Evolutionary conservation across 176 grass and related monocot genomes (phyloP).

Genomic region (Carex cristatella): DNA sequence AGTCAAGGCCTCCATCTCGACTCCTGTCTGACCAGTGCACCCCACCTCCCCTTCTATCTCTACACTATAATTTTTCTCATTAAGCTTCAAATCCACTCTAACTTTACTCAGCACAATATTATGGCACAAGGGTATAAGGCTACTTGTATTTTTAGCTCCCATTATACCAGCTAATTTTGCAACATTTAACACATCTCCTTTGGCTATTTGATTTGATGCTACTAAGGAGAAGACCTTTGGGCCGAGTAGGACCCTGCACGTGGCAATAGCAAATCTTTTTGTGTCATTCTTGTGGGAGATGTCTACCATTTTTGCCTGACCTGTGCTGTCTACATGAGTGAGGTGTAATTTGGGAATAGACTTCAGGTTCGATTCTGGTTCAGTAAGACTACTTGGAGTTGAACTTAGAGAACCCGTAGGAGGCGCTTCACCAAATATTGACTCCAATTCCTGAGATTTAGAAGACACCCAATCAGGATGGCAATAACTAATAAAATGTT

Average conservation of each 20-base stretch:
- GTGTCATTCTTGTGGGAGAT: conserved; percentile 68
- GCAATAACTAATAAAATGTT: background rate
- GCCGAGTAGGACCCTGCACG: conserved; percentile 71
- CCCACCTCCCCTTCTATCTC: conserved; percentile 76
- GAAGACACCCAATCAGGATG: background rate
- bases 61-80: conserved; percentile 70
- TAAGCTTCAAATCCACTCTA: conserved; percentile 80
- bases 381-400: conserved; percentile 35
- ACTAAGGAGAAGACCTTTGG: conserved; percentile 71
- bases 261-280: conserved; percentile 64
- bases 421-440: conserved; percentile 73
- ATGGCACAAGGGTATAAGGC: conserved; percentile 76
- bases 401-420: conserved; percentile 50
- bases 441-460: conserved; percentile 68
- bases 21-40: conserved; percentile 58
- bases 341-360: conserved; percentile 24
- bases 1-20: conserved; percentile 96
- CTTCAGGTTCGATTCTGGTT: background rate
- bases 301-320: conserved; percentile 86
- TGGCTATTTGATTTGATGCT: conserved; percentile 82
- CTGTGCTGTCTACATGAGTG: conserved; percentile 64
- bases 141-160: conserved; percentile 89
- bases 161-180: conserved; percentile 94
- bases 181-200: conserved; percentile 91
- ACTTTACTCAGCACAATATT: conserved; percentile 76